Percentiles rank a stretch among this genome's conserved stretches.
Conservation (phyloP, 768 basidiomycete species). For the Tubosaeta sp. region DNA sequence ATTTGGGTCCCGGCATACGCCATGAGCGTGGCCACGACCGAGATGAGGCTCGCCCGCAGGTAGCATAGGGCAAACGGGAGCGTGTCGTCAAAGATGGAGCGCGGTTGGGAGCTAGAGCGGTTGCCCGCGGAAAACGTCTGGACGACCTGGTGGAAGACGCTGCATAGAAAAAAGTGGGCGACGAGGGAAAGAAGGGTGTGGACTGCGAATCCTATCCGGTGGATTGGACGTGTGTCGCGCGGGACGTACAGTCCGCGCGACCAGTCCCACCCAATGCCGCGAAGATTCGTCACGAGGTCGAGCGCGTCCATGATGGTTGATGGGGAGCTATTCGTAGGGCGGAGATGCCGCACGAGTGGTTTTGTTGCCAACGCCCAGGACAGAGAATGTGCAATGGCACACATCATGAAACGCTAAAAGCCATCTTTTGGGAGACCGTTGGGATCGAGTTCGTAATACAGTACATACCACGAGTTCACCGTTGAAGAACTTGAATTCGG, state of each 20-base stretch:
- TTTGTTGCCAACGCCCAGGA: conserved; percentile 12
- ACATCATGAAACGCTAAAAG: conserved; percentile 11
- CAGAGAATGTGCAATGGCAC: conserved; percentile 7
- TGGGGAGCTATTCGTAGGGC: not conserved
- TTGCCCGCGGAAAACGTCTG: conserved; percentile 43
- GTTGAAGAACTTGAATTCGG: conserved; percentile 4
- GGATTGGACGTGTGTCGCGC: conserved; percentile 39
- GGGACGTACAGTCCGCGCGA: conserved; percentile 32
- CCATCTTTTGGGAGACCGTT: not conserved
- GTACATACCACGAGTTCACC: conserved; percentile 10
- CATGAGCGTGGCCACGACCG: conserved; percentile 38
- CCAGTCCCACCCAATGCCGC: conserved; percentile 65
- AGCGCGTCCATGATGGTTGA: conserved; percentile 35
- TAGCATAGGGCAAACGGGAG: conserved; percentile 25
- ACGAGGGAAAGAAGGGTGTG: conserved; percentile 34
- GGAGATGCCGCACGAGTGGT: conserved; percentile 12
- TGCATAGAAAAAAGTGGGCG: conserved; percentile 37
- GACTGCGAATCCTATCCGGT: conserved; percentile 35
- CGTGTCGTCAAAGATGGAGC: conserved; percentile 29
- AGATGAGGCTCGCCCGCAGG: conserved; percentile 40
- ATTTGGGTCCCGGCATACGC: conserved; percentile 43
- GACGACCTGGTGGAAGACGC: conserved; percentile 42
- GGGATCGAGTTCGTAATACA: not conserved
- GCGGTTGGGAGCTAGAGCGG: conserved; percentile 17
- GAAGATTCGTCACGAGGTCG: conserved; percentile 47